Evolutionary conservation across 768 basidiomycete genomes (phyloP).

Genomic region (Clitopilus passeckerianus): DNA sequence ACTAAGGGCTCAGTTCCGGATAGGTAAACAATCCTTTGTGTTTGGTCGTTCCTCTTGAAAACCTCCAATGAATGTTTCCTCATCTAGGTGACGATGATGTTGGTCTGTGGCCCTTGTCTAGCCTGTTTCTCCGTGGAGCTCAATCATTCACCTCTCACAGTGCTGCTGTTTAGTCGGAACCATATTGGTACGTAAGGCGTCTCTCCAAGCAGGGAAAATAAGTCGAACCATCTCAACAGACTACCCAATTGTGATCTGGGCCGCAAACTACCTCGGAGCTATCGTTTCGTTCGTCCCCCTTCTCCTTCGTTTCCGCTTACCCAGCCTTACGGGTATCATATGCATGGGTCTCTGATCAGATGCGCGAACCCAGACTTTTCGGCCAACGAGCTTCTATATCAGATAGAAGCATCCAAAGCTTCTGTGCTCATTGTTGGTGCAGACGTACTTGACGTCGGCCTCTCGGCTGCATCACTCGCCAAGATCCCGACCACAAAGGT

Average conservation of each 20-base stretch:
- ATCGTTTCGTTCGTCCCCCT: conserved; percentile 45
- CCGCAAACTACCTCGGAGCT: conserved; percentile 50
- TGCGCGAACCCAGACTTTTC: conserved; percentile 60
- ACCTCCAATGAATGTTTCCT: neutral
- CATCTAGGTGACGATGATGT: conserved; percentile 41
- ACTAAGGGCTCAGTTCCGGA: conserved; percentile 32
- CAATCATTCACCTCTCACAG: conserved; percentile 22
- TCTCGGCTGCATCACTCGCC: conserved; percentile 31
- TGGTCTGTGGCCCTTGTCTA: conserved; percentile 32
- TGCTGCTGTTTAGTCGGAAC: conserved; percentile 62
- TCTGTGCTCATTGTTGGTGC: conserved; percentile 43
- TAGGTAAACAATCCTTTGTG: conserved; percentile 25
- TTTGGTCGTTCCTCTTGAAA: neutral
- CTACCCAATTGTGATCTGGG: conserved; percentile 53
- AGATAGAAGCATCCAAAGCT: conserved; percentile 45
- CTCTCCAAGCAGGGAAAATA: no score
- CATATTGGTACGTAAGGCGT: conserved; percentile 45
- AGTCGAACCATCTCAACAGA: conserved; percentile 24
- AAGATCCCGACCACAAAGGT: conserved; percentile 32
- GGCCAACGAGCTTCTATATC: conserved; percentile 48
- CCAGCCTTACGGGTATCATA: neutral
- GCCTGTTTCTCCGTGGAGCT: no score
- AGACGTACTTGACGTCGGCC: conserved; percentile 34
- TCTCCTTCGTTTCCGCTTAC: neutral
- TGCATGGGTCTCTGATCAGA: conserved; percentile 8